Evolutionary conservation across 2,329 filamentous ascomycete genomes (phyloP).

Genomic region (Chaetomium sp.): DNA sequence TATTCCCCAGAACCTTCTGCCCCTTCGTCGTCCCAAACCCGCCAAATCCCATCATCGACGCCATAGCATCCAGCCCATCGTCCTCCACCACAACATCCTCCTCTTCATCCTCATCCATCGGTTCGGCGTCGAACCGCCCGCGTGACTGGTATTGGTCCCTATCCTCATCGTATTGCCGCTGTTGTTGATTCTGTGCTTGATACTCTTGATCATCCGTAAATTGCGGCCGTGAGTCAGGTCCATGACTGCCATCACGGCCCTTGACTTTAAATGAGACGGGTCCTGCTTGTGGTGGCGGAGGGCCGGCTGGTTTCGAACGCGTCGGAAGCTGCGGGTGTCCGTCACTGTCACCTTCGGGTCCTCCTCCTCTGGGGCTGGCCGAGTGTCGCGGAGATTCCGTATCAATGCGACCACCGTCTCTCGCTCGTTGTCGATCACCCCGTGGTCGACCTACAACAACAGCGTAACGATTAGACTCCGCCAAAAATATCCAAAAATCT

Average conservation of each 20-base stretch:
- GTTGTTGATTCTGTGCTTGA: not conserved
- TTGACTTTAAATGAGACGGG: constrained; percentile 26
- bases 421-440: not conserved
- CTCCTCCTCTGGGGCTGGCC: constrained; percentile 14
- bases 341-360: constrained; percentile 8
- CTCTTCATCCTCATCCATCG: constrained; percentile 37
- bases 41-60: constrained; percentile 83
- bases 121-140: constrained; percentile 23
- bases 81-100: constrained; percentile 53
- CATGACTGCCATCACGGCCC: constrained; percentile 16
- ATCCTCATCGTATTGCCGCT: constrained; percentile 5
- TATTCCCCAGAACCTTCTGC: constrained; percentile 82
- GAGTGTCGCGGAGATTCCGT: constrained; percentile 15
- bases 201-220: constrained; percentile 1
- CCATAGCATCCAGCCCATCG: constrained; percentile 66
- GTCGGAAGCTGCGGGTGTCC: constrained; percentile 18
- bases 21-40: constrained; percentile 82
- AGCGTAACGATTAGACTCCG: not conserved
- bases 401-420: not conserved
- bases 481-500: not conserved
- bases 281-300: constrained; percentile 6
- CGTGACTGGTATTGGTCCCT: constrained; percentile 15
- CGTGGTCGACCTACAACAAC: not conserved
- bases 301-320: constrained; percentile 15
- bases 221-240: constrained; percentile 11